Percentiles rank a stretch among this genome's conserved stretches.
phyloP scores from a whole-genome alignment of 257 asterid genomes.

The Fraxinus cuspidata region DNA sequence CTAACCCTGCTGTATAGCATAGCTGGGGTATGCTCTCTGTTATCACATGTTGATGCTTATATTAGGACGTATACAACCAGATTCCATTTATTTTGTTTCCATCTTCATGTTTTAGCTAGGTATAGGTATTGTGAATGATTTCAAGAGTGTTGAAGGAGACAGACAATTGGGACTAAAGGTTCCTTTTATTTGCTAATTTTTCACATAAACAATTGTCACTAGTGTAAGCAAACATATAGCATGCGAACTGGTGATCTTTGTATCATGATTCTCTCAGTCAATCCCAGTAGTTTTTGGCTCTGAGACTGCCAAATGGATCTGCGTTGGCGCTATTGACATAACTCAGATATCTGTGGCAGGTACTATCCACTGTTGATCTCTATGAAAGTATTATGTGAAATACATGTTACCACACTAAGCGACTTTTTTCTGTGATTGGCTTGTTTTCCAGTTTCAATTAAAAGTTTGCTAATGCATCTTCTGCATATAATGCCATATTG shows the following conservation, averaged over 20 bases:
- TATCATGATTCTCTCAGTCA: constrained; percentile 51
- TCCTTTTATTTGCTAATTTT: constrained; percentile 6
- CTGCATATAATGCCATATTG: constrained; percentile 1
- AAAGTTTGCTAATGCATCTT: not conserved
- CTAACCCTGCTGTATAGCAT: constrained; percentile 85
- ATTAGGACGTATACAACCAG: constrained; percentile 2
- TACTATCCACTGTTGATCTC: constrained; percentile 14
- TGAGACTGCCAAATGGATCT: constrained; percentile 95
- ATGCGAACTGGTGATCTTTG: constrained; percentile 14
- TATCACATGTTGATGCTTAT: constrained; percentile 14
- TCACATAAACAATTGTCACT: not conserved
- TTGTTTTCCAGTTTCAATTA: not conserved
- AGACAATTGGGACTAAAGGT: constrained; percentile 94
- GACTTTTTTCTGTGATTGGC: not conserved
- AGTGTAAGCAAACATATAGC: not conserved
- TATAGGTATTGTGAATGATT: constrained; percentile 91
- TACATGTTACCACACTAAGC: not conserved
- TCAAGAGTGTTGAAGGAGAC: constrained; percentile 97
- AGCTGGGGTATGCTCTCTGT: constrained; percentile 69
- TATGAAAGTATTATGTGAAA: not conserved
- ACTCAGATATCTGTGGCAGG: constrained; percentile 96
- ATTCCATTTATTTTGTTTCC: not conserved
- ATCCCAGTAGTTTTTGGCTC: constrained; percentile 94
- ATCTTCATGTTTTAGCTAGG: constrained; percentile 61
- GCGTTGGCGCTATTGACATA: constrained; percentile 92